A percentile compares a stretch with the other conserved stretches of the same genome.
phyloP scores from a whole-genome alignment of 2,329 filamentous ascomycete species.

The Coniochaeta sp. region DNA sequence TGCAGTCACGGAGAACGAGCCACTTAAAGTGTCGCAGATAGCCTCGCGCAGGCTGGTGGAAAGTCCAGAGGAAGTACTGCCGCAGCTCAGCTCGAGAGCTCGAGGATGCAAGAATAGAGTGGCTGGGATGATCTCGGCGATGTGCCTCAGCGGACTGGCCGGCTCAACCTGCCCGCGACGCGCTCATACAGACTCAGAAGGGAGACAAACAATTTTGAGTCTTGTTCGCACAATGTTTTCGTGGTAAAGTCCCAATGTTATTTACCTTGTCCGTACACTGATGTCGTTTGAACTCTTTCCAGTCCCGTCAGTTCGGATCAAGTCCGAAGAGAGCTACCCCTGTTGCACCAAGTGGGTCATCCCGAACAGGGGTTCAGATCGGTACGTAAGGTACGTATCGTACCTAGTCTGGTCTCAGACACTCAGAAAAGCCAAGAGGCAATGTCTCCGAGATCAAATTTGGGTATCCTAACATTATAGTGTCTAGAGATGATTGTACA shows the following conservation, averaged over 20 bases:
- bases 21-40: neutral
- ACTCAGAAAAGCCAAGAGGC: neutral
- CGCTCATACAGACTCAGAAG: neutral
- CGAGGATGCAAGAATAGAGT: neutral
- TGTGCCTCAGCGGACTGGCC: neutral
- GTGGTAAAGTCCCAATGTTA: no score
- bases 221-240: neutral
- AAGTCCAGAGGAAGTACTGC: neutral
- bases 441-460: neutral
- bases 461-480: conserved; percentile 5
- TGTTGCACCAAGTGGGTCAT: neutral
- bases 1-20: neutral
- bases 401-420: neutral
- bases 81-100: neutral
- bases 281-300: neutral
- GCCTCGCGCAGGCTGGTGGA: neutral
- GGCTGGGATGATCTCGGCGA: neutral
- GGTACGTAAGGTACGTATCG: neutral
- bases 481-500: conserved; percentile 2
- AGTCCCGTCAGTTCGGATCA: neutral
- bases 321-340: neutral
- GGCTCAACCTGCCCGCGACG: neutral
- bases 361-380: neutral
- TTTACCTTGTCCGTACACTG: neutral
- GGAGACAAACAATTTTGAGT: neutral